A percentile compares a stretch with the other conserved stretches of the same genome.
These are phyloP conservation scores for Colletotrichum sojae DNA, from an alignment of 2,329 filamentous ascomycete species.

Conservation along the genomic window DNA sequence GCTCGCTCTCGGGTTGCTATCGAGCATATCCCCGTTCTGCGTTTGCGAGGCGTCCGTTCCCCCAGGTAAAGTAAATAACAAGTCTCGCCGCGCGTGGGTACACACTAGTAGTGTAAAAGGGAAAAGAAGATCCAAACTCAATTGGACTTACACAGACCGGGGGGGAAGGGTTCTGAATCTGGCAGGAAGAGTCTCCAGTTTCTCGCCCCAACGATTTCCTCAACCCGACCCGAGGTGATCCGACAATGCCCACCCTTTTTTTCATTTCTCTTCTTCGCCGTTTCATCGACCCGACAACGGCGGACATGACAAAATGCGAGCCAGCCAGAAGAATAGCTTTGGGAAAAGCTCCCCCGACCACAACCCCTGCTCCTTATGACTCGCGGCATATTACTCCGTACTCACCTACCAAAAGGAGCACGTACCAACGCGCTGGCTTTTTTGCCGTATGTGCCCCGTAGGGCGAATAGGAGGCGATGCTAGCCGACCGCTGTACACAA, in stretches of 20 bases:
- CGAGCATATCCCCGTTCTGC: no score
- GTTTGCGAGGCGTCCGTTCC: no score
- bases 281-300: slow-evolving; percentile 16
- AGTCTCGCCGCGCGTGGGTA: no score
- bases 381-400: slow-evolving; percentile 16
- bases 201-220: no score
- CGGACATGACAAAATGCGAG: not conserved
- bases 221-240: slow-evolving; percentile 10
- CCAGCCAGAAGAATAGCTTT: not conserved
- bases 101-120: no score
- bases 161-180: no score
- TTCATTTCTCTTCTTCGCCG: not conserved
- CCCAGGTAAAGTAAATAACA: no score
- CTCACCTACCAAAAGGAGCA: not conserved
- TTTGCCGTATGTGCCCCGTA: not conserved
- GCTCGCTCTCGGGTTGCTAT: no score
- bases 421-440: not conserved
- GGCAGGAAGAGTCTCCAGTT: no score
- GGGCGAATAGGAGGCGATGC: slow-evolving; percentile 7
- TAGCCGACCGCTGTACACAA: not conserved
- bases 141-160: no score
- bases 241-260: not conserved
- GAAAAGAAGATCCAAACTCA: no score
- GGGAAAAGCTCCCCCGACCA: no score
- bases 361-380: slow-evolving; percentile 13